phyloP scores from a whole-genome alignment of 1,139 yeast species.

The Pichia sp. region DNA sequence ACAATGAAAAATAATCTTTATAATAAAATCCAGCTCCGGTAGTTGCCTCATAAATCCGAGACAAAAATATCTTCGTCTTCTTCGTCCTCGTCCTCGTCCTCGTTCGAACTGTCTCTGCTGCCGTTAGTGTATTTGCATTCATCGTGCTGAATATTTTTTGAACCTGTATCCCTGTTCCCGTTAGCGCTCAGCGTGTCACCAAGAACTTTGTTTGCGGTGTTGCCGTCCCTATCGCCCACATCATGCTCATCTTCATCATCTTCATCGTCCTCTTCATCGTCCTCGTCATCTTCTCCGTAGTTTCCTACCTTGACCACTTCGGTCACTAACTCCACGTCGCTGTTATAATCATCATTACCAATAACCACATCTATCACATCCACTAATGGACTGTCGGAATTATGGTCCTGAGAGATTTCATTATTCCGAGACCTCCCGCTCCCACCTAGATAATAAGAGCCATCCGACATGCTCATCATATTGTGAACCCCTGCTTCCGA shows the following conservation, averaged over 20 bases:
- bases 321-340: slow-evolving; percentile 16
- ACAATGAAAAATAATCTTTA: not conserved
- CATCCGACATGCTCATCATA: slow-evolving; percentile 21
- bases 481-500: slow-evolving; percentile 37
- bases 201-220: not conserved
- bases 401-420: not conserved
- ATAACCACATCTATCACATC: slow-evolving; percentile 43
- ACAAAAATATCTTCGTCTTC: slow-evolving; percentile 10
- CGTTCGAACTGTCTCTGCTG: slow-evolving; percentile 9
- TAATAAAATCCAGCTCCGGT: not conserved
- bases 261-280: slow-evolving; percentile 16
- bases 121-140: slow-evolving; percentile 17
- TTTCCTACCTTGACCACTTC: slow-evolving; percentile 11
- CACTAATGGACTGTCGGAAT: slow-evolving; percentile 34
- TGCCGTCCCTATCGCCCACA: not conserved
- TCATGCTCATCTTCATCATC: slow-evolving; percentile 8
- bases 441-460: slow-evolving; percentile 29
- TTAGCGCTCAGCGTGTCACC: not conserved
- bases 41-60: slow-evolving; percentile 11
- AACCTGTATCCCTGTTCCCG: not conserved
- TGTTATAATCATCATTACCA: slow-evolving; percentile 16
- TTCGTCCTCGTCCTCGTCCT: not conserved
- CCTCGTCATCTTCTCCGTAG: slow-evolving; percentile 18
- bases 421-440: not conserved
- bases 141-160: slow-evolving; percentile 4